phyloP scores from a whole-genome alignment of 2,329 filamentous ascomycete genomes.

The Gnomoniopsis sp. region DNA sequence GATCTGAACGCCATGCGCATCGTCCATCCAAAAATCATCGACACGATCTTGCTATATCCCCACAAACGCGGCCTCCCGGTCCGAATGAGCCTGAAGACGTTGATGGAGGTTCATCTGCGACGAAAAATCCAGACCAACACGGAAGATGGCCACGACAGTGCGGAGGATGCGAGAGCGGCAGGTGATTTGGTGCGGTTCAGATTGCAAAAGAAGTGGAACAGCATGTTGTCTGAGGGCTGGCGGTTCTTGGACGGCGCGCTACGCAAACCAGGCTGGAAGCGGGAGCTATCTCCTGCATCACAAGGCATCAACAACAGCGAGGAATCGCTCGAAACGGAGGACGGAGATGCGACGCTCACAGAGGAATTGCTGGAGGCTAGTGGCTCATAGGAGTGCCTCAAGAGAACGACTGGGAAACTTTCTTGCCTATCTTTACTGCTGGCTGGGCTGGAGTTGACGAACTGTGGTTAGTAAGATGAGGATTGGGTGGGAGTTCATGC shows the following conservation, averaged over 20 bases:
- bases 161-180: slow-evolving; percentile 85
- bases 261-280: slow-evolving; percentile 6
- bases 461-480: background rate
- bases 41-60: slow-evolving; percentile 81
- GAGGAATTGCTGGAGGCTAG: slow-evolving; percentile 35
- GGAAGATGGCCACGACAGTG: slow-evolving; percentile 76
- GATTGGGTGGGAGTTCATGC: background rate
- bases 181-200: slow-evolving; percentile 78
- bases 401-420: background rate
- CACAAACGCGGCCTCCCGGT: slow-evolving; percentile 73
- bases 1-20: slow-evolving; percentile 84
- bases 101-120: slow-evolving; percentile 68
- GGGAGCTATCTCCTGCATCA: background rate
- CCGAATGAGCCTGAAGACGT: slow-evolving; percentile 71
- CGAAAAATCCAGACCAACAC: slow-evolving; percentile 74
- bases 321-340: background rate
- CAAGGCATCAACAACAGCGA: slow-evolving; percentile 12
- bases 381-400: background rate
- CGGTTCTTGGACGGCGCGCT: slow-evolving; percentile 45
- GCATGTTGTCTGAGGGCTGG: slow-evolving; percentile 67
- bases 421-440: background rate
- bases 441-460: background rate
- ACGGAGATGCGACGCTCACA: slow-evolving; percentile 27
- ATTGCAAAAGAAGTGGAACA: slow-evolving; percentile 67
- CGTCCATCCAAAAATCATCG: slow-evolving; percentile 79